These are phyloP conservation scores for Phytopythium sindhum DNA, from an alignment of 352 stramenopile species.

Conservation along the genomic window DNA sequence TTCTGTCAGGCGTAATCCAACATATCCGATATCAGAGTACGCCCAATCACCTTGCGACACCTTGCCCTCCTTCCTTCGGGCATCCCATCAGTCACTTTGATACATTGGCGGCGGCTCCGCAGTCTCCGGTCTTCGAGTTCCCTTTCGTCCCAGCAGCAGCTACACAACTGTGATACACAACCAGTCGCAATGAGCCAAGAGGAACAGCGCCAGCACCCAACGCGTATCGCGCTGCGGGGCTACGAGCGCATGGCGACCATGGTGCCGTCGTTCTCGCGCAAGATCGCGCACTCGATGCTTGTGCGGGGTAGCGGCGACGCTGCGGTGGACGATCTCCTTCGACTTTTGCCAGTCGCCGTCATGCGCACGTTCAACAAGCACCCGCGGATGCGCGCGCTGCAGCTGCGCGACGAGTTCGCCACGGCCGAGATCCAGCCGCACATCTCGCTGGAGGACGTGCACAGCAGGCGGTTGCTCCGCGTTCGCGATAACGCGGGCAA, in stretches of 20 bases:
- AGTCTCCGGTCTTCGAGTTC: not conserved
- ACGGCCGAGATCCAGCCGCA: slow-evolving; percentile 35
- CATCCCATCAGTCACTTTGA: not conserved
- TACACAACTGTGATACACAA: not conserved
- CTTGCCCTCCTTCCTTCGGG: not conserved
- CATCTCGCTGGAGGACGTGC: slow-evolving; percentile 32
- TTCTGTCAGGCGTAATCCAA: no score
- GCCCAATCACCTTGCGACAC: not conserved
- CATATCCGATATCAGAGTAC: no score
- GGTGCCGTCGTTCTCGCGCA: slow-evolving; percentile 18
- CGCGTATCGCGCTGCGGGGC: slow-evolving; percentile 22
- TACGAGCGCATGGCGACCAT: slow-evolving; percentile 33
- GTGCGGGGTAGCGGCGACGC: slow-evolving; percentile 13
- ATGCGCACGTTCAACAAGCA: slow-evolving; percentile 59
- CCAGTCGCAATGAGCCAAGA: not conserved
- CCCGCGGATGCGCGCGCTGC: slow-evolving; percentile 39
- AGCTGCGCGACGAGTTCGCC: slow-evolving; percentile 35
- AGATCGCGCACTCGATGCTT: slow-evolving; percentile 30
- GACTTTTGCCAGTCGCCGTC: slow-evolving; percentile 39
- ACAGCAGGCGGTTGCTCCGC: slow-evolving; percentile 21
- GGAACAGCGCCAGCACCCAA: not conserved
- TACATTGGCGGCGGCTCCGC: not conserved
- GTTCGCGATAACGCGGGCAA: slow-evolving; percentile 19
- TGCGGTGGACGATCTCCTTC: slow-evolving; percentile 27
- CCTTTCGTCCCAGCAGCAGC: not conserved